These are phyloP conservation scores for Abelmoschus esculentus DNA, from an alignment of 345 rosid species.

Conservation along the genomic window DNA sequence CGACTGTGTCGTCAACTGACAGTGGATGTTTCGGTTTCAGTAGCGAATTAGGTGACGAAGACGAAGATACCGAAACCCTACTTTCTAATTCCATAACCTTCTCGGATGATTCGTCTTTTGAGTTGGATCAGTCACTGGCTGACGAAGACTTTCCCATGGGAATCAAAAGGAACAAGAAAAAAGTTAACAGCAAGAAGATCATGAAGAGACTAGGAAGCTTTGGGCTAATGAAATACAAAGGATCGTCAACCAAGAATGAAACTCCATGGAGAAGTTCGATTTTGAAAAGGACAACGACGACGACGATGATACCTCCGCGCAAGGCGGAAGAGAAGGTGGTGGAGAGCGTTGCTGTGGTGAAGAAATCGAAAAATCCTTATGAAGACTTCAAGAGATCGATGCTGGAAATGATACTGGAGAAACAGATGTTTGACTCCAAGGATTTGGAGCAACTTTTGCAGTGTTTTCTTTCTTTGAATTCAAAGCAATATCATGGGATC, in stretches of 20 bases:
- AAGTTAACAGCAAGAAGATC: background rate
- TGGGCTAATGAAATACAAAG: constrained; percentile 4
- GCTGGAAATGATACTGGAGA: constrained; percentile 59
- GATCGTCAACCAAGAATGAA: background rate
- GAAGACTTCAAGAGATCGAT: constrained; percentile 55
- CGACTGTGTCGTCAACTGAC: constrained; percentile 35
- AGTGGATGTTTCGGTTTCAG: constrained; percentile 4
- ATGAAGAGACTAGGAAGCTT: constrained; percentile 9
- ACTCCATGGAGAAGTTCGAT: background rate
- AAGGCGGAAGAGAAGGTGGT: constrained; percentile 25
- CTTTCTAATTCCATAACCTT: constrained; percentile 11
- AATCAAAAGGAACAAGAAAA: constrained; percentile 1
- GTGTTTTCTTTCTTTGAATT: constrained; percentile 47
- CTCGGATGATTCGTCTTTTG: constrained; percentile 3
- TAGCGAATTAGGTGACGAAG: constrained; percentile 1
- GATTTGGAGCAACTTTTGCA: constrained; percentile 36
- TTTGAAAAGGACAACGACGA: background rate
- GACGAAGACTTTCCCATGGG: background rate
- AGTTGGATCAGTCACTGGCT: background rate
- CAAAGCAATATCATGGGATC: constrained; percentile 33
- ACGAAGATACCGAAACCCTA: constrained; percentile 7
- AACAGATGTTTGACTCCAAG: constrained; percentile 31
- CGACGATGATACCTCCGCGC: background rate
- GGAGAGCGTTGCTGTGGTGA: constrained; percentile 52
- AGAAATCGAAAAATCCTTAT: constrained; percentile 47